Conservation (phyloP, 2,329 filamentous ascomycete genomes). For the Periconia digitata region DNA sequence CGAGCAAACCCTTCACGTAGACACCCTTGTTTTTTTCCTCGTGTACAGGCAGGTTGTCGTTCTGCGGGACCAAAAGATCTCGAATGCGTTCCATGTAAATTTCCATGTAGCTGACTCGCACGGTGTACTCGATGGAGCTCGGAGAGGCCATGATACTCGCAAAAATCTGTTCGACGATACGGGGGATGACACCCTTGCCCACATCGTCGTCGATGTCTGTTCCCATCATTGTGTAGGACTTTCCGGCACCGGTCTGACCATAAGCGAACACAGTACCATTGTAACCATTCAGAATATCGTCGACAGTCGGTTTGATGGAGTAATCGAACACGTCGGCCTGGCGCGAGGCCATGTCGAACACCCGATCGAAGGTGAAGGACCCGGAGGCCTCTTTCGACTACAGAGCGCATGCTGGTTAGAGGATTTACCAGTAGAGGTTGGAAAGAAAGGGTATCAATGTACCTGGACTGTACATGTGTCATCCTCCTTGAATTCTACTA, state of each 20-base stretch:
- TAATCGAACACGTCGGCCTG: constrained; percentile 97
- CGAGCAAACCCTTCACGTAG: constrained; percentile 91
- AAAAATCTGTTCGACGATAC: constrained; percentile 97
- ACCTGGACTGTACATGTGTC: constrained; percentile 88
- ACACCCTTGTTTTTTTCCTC: constrained; percentile 96
- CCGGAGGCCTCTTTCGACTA: constrained; percentile 82
- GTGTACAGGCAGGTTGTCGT: constrained; percentile 96
- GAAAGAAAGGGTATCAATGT: constrained; percentile 40
- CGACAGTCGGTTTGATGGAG: constrained; percentile 92
- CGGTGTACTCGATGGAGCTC: constrained; percentile 96
- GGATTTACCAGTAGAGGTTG: background rate
- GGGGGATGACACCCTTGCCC: constrained; percentile 90
- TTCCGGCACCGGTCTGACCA: constrained; percentile 96
- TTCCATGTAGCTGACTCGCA: constrained; percentile 98
- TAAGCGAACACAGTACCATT: constrained; percentile 99
- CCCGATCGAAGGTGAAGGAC: constrained; percentile 89
- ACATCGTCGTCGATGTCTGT: constrained; percentile 89
- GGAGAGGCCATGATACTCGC: constrained; percentile 90
- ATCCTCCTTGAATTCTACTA: constrained; percentile 83
- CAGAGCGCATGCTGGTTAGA: constrained; percentile 20
- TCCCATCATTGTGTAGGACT: constrained; percentile 99
- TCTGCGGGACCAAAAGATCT: constrained; percentile 86
- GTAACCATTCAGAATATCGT: constrained; percentile 98
- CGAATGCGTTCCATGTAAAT: constrained; percentile 99
- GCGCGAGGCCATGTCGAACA: constrained; percentile 90